Base-by-base conservation (phyloP, 805 yeast species). In the Candida xiaguanensis region DNA sequence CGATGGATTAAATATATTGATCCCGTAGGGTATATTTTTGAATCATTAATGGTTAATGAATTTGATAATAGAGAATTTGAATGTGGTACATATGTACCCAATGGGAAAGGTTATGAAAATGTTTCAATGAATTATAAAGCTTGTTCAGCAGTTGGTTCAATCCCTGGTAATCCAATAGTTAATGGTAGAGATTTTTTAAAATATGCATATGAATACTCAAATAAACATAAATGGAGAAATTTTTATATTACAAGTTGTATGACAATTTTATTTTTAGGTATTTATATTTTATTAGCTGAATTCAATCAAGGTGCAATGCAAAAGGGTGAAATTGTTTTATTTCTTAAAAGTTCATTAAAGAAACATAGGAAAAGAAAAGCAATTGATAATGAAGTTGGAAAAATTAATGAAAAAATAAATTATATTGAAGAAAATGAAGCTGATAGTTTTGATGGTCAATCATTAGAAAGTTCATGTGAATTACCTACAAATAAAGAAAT, bases 151-250 rank as follows among this genome's bases (percentile, higher is more conserved):
- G 72, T 73, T 23, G 88, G 91, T 28, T 66, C 89, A 11, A 46
- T 49, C 2, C 63, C 79, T 2, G 91, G 93, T 29, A 52, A 56
- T 16, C 39, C 53, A 12, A 47, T 45, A 36, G 85, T 86, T 32
- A 49, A 57, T 19, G 95, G 95, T 47, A 76, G 78, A 46, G 61
- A 56, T 25, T 86, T 82, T 52, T 45, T 86, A 39, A 44, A 46
- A 5, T 51, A 49, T 3, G 57, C 78, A 8, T 85, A 58, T 59
- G 53, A 58, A 30, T 87, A 80, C 65, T 52, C 53, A 14, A 77
- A 71, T 51, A 44, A 58, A 16, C 85, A 87, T 58, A 70, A 75
- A 35, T 87, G 95, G 95, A 78, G 95, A 65, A 84, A 86, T 57
- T 70, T 82, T 40, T 95, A 88, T 53, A 76, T 82, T 41, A 42